Base-by-base conservation (phyloP, 2,329 filamentous ascomycete species). In the Aspergillus neotritici region DNA sequence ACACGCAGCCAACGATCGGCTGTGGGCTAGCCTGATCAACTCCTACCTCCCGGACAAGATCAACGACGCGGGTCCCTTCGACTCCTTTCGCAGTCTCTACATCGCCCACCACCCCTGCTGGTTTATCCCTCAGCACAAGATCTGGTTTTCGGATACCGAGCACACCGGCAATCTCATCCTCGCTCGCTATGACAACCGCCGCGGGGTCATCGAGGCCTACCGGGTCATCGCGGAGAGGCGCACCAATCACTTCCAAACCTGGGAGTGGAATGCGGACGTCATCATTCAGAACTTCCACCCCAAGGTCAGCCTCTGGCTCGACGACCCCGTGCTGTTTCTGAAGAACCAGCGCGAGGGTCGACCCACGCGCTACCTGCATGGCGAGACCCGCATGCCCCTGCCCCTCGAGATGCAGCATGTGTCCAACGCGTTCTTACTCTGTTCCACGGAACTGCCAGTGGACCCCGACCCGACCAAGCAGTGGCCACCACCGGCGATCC, bases 91-190 rank as follows among this genome's bases (percentile, higher is more conserved):
- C 44, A 76, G 84, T 17, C 77, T 95, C 2, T 95, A 86, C 62
- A 70, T 76, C 33, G 75, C 82, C 14, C 86, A 93, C 61, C 78
- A 93, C 50, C 83, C 84, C 0, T 80, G 83, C 55, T 96, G 90
- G 90, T 95, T 94, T 57, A 72, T 96, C 1, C 75, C 86, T 0
- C 80, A 78, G 40, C 74, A 86, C 60, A 90, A 86, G 64, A 72
- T 96, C 50, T 96, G 90, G 90, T 91, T 95, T 58, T 79, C 81
- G 46, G 87, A 95, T 63, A 76, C 73, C 2, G 77, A 82, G 25
- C 75, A 87, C 37, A 83, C 78, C 2, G 90, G 90, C 0, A 85
- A 84, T 60, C 65, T 95, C 33, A 75, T 94, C 17, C 59, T 95
- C 31, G 76, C 78, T n/a, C 81, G 86, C 10, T 96, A 89, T 58